Evolutionary conservation across 805 yeast genomes (phyloP).

Genomic region (Clavispora fructus): DNA sequence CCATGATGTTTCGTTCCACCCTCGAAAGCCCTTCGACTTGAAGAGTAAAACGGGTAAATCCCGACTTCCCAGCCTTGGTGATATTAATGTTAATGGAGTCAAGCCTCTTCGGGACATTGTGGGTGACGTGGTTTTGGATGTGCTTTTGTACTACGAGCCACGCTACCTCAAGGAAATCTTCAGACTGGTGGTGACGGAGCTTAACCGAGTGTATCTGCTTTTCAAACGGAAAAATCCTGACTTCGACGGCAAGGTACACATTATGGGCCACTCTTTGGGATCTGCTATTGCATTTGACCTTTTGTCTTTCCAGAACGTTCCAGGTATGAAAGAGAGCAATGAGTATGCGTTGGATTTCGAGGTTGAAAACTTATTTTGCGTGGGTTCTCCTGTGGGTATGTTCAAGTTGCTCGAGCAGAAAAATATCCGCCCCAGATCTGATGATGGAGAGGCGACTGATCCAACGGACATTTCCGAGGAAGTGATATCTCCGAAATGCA

Average conservation of each 20-base stretch:
- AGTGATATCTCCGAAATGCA: conserved; percentile 48
- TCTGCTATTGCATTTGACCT: conserved; percentile 80
- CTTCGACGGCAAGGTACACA: conserved; percentile 75
- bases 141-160: conserved; percentile 71
- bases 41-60: conserved; percentile 25
- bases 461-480: conserved; percentile 11
- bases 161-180: conserved; percentile 58
- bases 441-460: conserved; percentile 15
- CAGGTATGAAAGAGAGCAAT: conserved; percentile 28
- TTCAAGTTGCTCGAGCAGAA: conserved; percentile 69
- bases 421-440: conserved; percentile 45
- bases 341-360: conserved; percentile 49
- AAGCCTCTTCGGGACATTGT: conserved; percentile 69
- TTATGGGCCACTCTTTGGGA: conserved; percentile 90
- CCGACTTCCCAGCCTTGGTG: conserved; percentile 57
- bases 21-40: conserved; percentile 36
- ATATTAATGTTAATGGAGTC: conserved; percentile 74
- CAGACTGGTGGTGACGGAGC: conserved; percentile 53
- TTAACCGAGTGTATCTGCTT: conserved; percentile 56
- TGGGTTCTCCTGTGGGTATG: conserved; percentile 90
- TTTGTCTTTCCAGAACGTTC: conserved; percentile 44
- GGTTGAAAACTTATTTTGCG: conserved; percentile 68
- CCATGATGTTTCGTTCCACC: conserved; percentile 61
- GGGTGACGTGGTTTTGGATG: conserved; percentile 84
- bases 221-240: conserved; percentile 62